Percentiles rank a stretch among this genome's conserved stretches.
Conservation (phyloP, 129 eudicot genomes). For the Daucus carota region DNA sequence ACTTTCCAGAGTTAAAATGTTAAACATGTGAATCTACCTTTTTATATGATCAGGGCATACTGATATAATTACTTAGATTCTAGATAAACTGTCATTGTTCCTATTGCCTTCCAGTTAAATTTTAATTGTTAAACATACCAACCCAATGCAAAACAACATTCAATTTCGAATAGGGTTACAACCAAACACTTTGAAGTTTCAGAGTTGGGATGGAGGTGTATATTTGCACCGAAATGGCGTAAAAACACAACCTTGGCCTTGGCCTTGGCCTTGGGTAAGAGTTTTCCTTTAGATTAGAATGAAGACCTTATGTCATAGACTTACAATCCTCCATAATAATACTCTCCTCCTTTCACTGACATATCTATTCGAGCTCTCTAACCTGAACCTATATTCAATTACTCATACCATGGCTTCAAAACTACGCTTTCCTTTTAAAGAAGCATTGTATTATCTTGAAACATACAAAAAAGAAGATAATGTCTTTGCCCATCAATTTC, state of each 20-base stretch:
- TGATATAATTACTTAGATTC: neutral
- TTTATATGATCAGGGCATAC: neutral
- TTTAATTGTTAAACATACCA: neutral
- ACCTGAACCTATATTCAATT: neutral
- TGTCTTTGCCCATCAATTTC: neutral
- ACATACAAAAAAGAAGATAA: neutral
- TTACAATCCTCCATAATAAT: neutral
- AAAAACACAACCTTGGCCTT: neutral
- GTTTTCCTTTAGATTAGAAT: too few relatives aligned
- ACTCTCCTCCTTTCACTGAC: neutral
- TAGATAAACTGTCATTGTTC: neutral
- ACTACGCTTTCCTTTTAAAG: constrained; percentile 1
- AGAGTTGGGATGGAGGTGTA: neutral
- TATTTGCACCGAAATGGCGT: neutral
- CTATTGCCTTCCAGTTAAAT: neutral
- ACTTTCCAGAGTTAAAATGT: neutral
- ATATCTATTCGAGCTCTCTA: neutral
- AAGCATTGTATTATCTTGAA: neutral
- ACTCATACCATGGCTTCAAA: constrained; percentile 5
- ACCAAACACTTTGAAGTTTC: too few relatives aligned
- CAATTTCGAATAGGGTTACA: neutral
- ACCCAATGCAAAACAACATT: neutral
- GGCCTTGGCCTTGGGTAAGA: neutral
- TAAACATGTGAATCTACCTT: neutral
- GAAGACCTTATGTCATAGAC: neutral